A percentile compares a stretch with the other conserved stretches of the same genome.
Evolutionary conservation across 2,329 filamentous ascomycete genomes (phyloP).

Genomic region (Daldinia sp.): DNA sequence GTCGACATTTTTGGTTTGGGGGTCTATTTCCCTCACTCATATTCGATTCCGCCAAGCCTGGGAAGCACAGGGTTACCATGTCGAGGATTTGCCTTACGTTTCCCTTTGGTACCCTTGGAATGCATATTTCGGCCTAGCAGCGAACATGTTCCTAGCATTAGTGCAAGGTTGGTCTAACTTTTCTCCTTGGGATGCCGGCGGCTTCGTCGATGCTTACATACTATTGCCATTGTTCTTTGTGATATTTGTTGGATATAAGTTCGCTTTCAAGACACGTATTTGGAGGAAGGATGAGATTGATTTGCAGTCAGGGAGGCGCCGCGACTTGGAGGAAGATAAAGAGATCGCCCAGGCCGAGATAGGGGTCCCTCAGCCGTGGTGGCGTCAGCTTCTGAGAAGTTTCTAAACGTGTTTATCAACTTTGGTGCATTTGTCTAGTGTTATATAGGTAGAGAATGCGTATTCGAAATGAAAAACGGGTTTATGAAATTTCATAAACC

Average conservation of each 20-base stretch:
- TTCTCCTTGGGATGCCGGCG: conserved; percentile 67
- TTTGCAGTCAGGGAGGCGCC: conserved; percentile 66
- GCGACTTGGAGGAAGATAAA: conserved; percentile 64
- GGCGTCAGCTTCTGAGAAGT: conserved; percentile 59
- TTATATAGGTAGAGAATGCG: too few species aligned
- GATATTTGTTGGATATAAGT: conserved; percentile 68
- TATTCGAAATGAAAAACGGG: not conserved
- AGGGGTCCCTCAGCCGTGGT: conserved; percentile 52
- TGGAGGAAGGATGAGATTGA: conserved; percentile 67
- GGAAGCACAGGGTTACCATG: conserved; percentile 66
- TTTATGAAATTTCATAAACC: not conserved
- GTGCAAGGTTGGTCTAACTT: conserved; percentile 73
- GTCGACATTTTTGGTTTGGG: conserved; percentile 80
- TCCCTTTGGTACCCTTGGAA: conserved; percentile 68
- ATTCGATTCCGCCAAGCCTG: conserved; percentile 77
- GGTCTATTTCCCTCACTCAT: conserved; percentile 75
- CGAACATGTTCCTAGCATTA: conserved; percentile 70
- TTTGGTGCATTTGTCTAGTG: not conserved
- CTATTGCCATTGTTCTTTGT: conserved; percentile 69
- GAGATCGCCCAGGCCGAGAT: conserved; percentile 50
- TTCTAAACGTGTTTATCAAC: conserved; percentile 51
- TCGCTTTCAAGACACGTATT: conserved; percentile 64
- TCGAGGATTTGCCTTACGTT: conserved; percentile 67
- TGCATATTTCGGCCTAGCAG: conserved; percentile 68
- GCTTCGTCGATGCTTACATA: conserved; percentile 74